Conservation (phyloP, 345 rosid species). For the Lepidium aucheri region DNA sequence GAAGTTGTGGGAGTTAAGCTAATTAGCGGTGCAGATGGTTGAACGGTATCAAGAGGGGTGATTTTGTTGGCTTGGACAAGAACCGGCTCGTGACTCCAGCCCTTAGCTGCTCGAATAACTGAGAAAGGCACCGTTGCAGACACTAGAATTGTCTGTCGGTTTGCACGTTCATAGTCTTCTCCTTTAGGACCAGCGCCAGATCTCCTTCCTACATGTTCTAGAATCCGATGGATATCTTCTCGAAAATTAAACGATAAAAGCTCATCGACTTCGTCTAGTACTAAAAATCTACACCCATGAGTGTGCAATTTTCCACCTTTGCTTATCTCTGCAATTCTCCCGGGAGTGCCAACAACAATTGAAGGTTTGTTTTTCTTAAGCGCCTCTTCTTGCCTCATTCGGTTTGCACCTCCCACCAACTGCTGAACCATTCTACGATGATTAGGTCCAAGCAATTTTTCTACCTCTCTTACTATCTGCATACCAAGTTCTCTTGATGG, state of each 20-base stretch:
- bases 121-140: constrained; percentile 96
- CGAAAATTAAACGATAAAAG: constrained; percentile 86
- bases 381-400: constrained; percentile 93
- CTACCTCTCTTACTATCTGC: constrained; percentile 92
- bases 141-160: constrained; percentile 68
- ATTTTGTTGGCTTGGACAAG: constrained; percentile 75
- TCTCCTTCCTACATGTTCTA: constrained; percentile 80
- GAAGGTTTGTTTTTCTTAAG: constrained; percentile 87
- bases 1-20: constrained; percentile 32
- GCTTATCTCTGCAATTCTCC: constrained; percentile 89
- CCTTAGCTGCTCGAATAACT: constrained; percentile 80
- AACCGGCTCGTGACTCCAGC: constrained; percentile 76
- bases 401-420: constrained; percentile 94
- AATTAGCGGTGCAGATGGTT: constrained; percentile 43
- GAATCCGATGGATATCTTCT: constrained; percentile 80
- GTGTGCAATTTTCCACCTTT: constrained; percentile 91
- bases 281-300: constrained; percentile 75
- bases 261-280: constrained; percentile 88
- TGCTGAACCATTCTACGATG: constrained; percentile 84
- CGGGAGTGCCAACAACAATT: constrained; percentile 92
- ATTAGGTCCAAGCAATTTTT: constrained; percentile 70
- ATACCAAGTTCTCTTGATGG: constrained; percentile 93
- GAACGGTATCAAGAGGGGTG: constrained; percentile 46
- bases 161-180: constrained; percentile 30
- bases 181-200: constrained; percentile 44